phyloP scores from a whole-genome alignment of 2,329 filamentous ascomycete species.

The Penicillium sp. region DNA sequence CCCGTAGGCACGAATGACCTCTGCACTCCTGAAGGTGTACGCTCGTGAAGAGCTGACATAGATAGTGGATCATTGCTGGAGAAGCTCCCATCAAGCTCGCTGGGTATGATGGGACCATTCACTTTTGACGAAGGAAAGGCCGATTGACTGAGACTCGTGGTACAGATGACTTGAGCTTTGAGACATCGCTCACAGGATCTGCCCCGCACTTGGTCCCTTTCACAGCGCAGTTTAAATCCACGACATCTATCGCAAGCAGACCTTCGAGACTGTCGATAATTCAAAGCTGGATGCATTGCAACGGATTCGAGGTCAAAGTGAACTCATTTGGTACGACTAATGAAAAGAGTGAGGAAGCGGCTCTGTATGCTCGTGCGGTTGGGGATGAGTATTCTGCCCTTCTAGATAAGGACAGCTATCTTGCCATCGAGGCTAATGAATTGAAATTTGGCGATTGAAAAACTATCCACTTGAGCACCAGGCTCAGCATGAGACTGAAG shows the following conservation, averaged over 20 bases:
- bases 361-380: neutral
- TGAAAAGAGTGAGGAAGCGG: neutral
- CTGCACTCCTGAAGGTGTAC: slow-evolving; percentile 14
- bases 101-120: neutral
- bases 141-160: slow-evolving; percentile 25
- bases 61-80: slow-evolving; percentile 3
- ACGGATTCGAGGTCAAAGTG: too few relatives aligned
- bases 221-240: slow-evolving; percentile 31
- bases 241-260: slow-evolving; percentile 32
- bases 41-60: slow-evolving; percentile 22
- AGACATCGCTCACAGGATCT: slow-evolving; percentile 31
- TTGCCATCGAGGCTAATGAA: neutral
- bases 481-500: slow-evolving; percentile 8
- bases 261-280: slow-evolving; percentile 29
- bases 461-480: slow-evolving; percentile 11
- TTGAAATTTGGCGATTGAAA: slow-evolving; percentile 9
- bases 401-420: neutral
- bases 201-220: slow-evolving; percentile 27
- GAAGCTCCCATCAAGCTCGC: slow-evolving; percentile 2
- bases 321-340: neutral
- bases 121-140: slow-evolving; percentile 9
- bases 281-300: slow-evolving; percentile 24
- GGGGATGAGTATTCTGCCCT: neutral
- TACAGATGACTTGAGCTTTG: slow-evolving; percentile 30
- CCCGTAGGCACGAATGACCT: slow-evolving; percentile 5